Evolutionary conservation across 331 rosid genomes (phyloP), one percentile per base, ranked within the genome.

Genomic region (Saraca asoca): DNA sequence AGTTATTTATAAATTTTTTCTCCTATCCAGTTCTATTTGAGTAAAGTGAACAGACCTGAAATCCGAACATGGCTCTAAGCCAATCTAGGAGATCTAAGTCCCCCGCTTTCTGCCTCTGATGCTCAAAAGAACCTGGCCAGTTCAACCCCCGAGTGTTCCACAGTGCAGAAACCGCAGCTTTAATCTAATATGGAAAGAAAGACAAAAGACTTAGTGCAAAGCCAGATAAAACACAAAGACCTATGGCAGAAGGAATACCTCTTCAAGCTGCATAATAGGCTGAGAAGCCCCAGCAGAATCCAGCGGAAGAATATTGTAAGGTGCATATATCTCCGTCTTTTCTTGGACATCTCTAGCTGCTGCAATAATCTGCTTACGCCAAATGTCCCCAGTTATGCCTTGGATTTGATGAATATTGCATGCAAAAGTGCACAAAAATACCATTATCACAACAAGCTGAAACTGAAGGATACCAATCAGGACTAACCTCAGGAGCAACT

Each of bases 311-410:
- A 93, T 93, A 73, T 93, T 93, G 67, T 82, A 93, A 4, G 97
- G 98, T 7, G 88, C 82, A 60, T 93, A 93, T 68, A 84, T 88
- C 75, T 93, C 96, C 33, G 83, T 88, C 82, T 90, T 93, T 78
- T 82, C 98, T 85, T 93, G 96, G 68, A 93, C 98, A 84, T 93
- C 95, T 82, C 76, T 93, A 51, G 97, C 97, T 58, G 98, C 97
- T 15, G 94, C 98, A 18, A 93, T 88, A 78, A 93, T 93, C 98
- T 93, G 74, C 61, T 39, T 39, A 39, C 11, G 10, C 43, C 43
- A 39, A 39, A 39, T 7, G 11, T 39, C 11, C 2, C 7, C 11
- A 10, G 8, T 39, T 39, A 39, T 8, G 43, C 43, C 43, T 39
- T 2, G 1, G 43, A 39, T 39, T 6, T 2, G 43, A 2, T 2